phyloP scores from a whole-genome alignment of 305 asterid genomes.

The Solanum aculeatissimum region DNA sequence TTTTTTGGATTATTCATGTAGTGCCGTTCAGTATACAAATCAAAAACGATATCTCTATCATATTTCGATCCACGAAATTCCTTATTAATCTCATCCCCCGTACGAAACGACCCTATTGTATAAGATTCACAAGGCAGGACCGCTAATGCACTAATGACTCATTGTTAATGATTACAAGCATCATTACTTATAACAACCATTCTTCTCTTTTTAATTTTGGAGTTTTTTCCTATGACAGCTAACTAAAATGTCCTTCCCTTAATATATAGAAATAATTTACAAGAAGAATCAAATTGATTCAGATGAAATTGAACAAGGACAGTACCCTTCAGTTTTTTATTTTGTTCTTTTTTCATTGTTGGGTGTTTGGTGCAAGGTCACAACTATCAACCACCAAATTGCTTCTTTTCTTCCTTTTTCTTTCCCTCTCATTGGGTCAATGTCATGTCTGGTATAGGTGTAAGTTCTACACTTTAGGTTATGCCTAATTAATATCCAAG shows the following conservation, averaged over 20 bases:
- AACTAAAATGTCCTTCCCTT: background rate
- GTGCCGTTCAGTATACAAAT: too few species aligned
- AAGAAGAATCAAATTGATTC: background rate
- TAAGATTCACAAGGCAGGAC: background rate
- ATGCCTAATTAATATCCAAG: background rate
- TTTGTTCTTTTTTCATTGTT: background rate
- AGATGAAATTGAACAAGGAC: background rate
- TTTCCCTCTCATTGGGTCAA: background rate
- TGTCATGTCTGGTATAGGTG: background rate
- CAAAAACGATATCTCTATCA: background rate
- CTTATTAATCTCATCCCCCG: background rate
- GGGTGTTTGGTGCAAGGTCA: background rate
- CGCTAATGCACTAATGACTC: background rate
- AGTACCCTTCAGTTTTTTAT: background rate
- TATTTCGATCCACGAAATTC: fast-evolving
- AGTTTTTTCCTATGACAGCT: background rate
- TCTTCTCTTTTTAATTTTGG: background rate
- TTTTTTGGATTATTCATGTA: too few species aligned
- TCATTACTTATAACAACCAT: background rate
- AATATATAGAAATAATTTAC: background rate
- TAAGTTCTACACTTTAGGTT: background rate
- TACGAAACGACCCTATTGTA: background rate
- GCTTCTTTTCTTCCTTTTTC: background rate
- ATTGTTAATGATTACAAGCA: conserved; percentile 4
- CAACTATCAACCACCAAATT: background rate